Evolutionary conservation across 2,329 filamentous ascomycete genomes (phyloP).

Genomic region (Fusarium solani-melongenae): DNA sequence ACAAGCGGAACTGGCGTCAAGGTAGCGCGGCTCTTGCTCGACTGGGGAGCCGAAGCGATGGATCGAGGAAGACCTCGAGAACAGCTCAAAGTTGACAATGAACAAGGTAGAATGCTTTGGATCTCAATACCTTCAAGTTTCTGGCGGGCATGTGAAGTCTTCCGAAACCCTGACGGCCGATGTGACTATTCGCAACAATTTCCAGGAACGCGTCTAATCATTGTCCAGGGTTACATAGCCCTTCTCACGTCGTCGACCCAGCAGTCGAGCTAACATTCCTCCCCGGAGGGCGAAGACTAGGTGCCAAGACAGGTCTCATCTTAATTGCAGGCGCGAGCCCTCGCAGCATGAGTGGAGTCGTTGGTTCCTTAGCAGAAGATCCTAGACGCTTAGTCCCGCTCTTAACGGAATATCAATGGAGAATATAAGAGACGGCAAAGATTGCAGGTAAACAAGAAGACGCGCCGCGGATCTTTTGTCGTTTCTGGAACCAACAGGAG

Average conservation of each 20-base stretch:
- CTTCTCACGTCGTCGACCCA: conserved; percentile 3
- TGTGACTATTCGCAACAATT: conserved; percentile 29
- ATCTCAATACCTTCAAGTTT: conserved; percentile 9
- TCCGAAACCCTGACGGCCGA: conserved; percentile 1
- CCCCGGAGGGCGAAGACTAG: conserved; percentile 34
- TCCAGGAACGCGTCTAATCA: conserved; percentile 16
- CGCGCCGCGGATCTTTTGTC: background rate
- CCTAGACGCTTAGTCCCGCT: conserved; percentile 4
- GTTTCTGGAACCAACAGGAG: background rate
- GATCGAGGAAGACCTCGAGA: background rate
- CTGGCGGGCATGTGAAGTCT: conserved; percentile 5
- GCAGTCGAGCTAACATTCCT: conserved; percentile 40
- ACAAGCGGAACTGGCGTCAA: conserved; percentile 21
- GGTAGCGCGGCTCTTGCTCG: conserved; percentile 3
- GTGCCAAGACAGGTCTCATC: conserved; percentile 43
- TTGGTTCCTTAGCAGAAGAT: conserved; percentile 16
- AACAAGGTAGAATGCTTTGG: background rate
- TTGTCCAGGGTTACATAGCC: conserved; percentile 33
- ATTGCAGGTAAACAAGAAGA: conserved; percentile 13
- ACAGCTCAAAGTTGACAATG: background rate
- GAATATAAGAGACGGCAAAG: background rate
- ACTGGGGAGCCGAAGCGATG: background rate
- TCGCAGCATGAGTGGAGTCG: conserved; percentile 31
- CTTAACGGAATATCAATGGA: conserved; percentile 7
- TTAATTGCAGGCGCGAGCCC: conserved; percentile 39